A percentile compares a stretch with the other conserved stretches of the same genome.
Conservation (phyloP, 1,284 basidiomycete genomes). For the Stygiomarasmius scandens region DNA sequence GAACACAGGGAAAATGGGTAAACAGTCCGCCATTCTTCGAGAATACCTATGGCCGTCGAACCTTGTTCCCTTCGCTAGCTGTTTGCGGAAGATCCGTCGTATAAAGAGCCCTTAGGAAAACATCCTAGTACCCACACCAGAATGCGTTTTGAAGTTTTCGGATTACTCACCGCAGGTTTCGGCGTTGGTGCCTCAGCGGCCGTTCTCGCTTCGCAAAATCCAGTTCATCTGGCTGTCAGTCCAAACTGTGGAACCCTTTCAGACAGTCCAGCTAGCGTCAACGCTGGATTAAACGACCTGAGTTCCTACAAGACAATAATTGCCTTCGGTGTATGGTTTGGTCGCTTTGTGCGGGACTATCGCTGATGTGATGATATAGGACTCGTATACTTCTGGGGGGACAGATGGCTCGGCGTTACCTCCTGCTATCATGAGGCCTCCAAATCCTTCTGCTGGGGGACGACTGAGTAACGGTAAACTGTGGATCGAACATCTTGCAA, state of each 20-base stretch:
- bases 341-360: neutral
- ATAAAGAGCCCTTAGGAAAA: neutral
- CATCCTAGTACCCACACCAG: neutral
- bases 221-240: slow-evolving; percentile 42
- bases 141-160: neutral
- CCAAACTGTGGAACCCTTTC: slow-evolving; percentile 42
- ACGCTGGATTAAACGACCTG: slow-evolving; percentile 41
- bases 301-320: slow-evolving; percentile 44
- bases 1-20: slow-evolving; percentile 1
- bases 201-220: neutral
- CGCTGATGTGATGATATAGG: slow-evolving; percentile 30
- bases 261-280: slow-evolving; percentile 44
- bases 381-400: slow-evolving; percentile 39
- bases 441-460: slow-evolving; percentile 39
- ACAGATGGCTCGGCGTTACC: slow-evolving; percentile 30
- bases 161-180: neutral
- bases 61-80: too few species aligned
- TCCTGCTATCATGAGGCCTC: slow-evolving; percentile 32
- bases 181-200: neutral
- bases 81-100: too few species aligned
- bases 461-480: slow-evolving; percentile 40
- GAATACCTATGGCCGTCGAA: neutral
- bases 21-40: neutral
- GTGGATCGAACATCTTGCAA: slow-evolving; percentile 41
- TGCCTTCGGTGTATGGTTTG: slow-evolving; percentile 44